Conservation (phyloP, 768 basidiomycete species). For the Phlegmacium glaucopus region DNA sequence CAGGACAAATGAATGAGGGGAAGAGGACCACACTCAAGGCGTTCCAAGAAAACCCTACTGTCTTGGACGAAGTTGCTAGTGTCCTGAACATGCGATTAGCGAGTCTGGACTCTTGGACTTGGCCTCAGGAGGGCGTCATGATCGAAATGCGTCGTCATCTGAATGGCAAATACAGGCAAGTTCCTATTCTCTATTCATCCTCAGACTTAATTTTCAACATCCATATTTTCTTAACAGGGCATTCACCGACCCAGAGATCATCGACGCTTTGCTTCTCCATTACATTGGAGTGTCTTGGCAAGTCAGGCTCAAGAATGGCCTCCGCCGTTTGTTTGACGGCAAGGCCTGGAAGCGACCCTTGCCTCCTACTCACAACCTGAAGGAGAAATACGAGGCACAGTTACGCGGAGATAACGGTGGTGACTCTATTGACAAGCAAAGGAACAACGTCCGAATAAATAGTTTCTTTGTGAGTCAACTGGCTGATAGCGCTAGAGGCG, state of each 20-base stretch:
- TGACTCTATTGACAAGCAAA: slow-evolving; percentile 23
- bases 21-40: slow-evolving; percentile 38
- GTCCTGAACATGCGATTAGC: slow-evolving; percentile 45
- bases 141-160: slow-evolving; percentile 46
- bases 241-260: slow-evolving; percentile 46
- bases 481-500: slow-evolving; percentile 15
- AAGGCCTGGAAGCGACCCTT: slow-evolving; percentile 32
- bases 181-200: not conserved
- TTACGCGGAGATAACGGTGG: slow-evolving; percentile 11
- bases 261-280: slow-evolving; percentile 43
- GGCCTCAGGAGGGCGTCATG: slow-evolving; percentile 38
- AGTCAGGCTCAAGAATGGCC: slow-evolving; percentile 30
- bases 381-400: slow-evolving; percentile 17
- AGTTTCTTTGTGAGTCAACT: slow-evolving; percentile 37
- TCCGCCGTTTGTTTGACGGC: slow-evolving; percentile 27
- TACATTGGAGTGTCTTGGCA: slow-evolving; percentile 43
- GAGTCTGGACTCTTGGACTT: slow-evolving; percentile 38
- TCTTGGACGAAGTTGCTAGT: slow-evolving; percentile 39
- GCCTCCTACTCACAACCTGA: slow-evolving; percentile 11
- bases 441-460: slow-evolving; percentile 19
- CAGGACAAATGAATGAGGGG: slow-evolving; percentile 36
- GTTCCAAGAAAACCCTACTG: slow-evolving; percentile 35
- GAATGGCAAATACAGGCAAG: slow-evolving; percentile 44
- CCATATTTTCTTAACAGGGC: slow-evolving; percentile 22
- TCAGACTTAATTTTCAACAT: not conserved